Evolutionary conservation across 495 filamentous ascomycete species (phyloP).

Genomic region (Aspergillus steynii): DNA sequence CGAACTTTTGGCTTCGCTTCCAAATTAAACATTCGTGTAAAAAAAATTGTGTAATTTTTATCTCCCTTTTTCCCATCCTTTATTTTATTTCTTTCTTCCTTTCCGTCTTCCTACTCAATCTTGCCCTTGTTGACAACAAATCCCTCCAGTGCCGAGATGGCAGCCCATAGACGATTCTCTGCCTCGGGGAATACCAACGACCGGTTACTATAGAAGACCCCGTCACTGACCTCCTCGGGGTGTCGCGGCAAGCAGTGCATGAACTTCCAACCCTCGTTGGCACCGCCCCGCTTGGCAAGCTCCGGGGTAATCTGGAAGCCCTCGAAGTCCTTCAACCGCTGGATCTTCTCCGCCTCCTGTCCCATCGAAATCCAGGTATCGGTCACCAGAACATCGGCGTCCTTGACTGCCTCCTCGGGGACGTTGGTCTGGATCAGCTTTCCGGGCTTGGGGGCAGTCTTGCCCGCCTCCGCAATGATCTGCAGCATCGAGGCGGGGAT

Average conservation of each 20-base stretch:
- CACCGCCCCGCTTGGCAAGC: slow-evolving; percentile 79
- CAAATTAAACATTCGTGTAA: too few species aligned
- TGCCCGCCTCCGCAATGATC: slow-evolving; percentile 62
- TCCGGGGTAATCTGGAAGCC: slow-evolving; percentile 89
- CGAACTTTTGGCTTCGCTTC: too few species aligned
- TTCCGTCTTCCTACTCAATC: slow-evolving; percentile 44
- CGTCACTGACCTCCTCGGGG: slow-evolving; percentile 88
- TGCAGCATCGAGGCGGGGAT: slow-evolving; percentile 71
- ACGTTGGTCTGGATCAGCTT: slow-evolving; percentile 70
- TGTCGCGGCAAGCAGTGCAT: slow-evolving; percentile 99
- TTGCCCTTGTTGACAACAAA: slow-evolving; percentile 91
- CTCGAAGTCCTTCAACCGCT: slow-evolving; percentile 75
- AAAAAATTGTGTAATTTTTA: too few species aligned
- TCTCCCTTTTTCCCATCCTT: too few species aligned
- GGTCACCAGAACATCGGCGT: slow-evolving; percentile 87
- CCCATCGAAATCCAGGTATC: slow-evolving; percentile 99
- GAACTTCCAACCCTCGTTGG: slow-evolving; percentile 90
- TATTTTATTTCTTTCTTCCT: neutral
- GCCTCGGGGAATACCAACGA: slow-evolving; percentile 91
- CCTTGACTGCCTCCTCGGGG: slow-evolving; percentile 85
- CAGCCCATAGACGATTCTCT: slow-evolving; percentile 91
- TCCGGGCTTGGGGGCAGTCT: slow-evolving; percentile 58
- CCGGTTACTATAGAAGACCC: slow-evolving; percentile 82
- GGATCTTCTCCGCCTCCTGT: slow-evolving; percentile 79
- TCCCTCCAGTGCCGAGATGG: slow-evolving; percentile 78